These are phyloP conservation scores for Cucumis cinereus DNA, from an alignment of 306 rosid genomes.

Conservation along the genomic window DNA sequence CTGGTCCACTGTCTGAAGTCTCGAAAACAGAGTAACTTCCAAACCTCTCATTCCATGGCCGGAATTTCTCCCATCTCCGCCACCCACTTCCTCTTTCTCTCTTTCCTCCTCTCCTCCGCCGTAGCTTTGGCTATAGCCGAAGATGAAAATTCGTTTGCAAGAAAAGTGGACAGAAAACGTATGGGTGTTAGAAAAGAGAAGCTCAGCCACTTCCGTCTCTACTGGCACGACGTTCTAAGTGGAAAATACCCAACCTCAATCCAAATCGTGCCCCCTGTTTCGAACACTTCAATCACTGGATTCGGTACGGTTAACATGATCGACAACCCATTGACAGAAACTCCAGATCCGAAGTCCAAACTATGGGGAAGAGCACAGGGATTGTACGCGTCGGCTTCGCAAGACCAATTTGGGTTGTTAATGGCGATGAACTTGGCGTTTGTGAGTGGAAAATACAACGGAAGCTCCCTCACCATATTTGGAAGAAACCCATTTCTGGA, in stretches of 20 bases:
- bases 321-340: constrained; percentile 22
- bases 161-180: constrained; percentile 9
- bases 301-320: constrained; percentile 19
- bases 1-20: background rate
- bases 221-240: constrained; percentile 30
- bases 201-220: constrained; percentile 35
- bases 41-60: constrained; percentile 6
- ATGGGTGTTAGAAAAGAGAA: constrained; percentile 27
- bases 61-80: constrained; percentile 9
- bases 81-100: constrained; percentile 8
- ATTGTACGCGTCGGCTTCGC: constrained; percentile 37
- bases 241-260: constrained; percentile 20
- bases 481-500: constrained; percentile 46
- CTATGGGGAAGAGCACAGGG: constrained; percentile 43
- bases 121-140: background rate
- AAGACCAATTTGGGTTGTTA: constrained; percentile 18
- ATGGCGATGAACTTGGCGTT: constrained; percentile 65
- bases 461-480: constrained; percentile 46
- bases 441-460: constrained; percentile 50
- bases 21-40: background rate
- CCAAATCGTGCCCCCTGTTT: constrained; percentile 7
- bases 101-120: constrained; percentile 9
- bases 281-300: constrained; percentile 8
- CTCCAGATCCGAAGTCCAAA: constrained; percentile 19
- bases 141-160: constrained; percentile 11